Percentiles rank a stretch among this genome's conserved stretches.
phyloP scores from a whole-genome alignment of 2,329 filamentous ascomycete genomes.

The Exophiala calicioides region DNA sequence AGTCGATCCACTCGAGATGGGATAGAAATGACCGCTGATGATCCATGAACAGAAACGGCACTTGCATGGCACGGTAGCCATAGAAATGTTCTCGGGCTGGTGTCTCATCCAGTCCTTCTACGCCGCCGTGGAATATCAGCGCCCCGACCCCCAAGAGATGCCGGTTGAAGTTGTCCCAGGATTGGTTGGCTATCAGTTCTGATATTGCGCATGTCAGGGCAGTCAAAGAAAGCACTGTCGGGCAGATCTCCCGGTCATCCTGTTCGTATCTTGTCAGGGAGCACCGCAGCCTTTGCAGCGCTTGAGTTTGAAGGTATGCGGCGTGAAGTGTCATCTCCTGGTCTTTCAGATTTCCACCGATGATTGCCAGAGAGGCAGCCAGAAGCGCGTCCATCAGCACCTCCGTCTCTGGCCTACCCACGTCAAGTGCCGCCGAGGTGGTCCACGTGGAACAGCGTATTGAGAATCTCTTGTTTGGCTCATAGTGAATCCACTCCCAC shows the following conservation, averaged over 20 bases:
- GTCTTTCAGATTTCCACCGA: conserved; percentile 18
- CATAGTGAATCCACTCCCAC: conserved; percentile 5
- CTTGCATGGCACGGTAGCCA: conserved; percentile 21
- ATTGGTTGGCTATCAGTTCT: conserved; percentile 22
- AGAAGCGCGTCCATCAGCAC: conserved; percentile 22
- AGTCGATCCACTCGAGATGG: conserved; percentile 18
- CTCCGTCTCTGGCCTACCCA: conserved; percentile 14
- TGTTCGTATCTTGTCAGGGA: conserved; percentile 16
- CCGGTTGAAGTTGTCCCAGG: conserved; percentile 24
- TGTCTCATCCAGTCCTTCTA: conserved; percentile 3
- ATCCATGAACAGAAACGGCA: conserved; percentile 25
- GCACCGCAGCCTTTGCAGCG: conserved; percentile 18
- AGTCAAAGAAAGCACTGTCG: conserved; percentile 20
- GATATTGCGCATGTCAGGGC: conserved; percentile 25
- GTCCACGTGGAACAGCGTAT: conserved; percentile 19
- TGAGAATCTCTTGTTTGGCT: conserved; percentile 8
- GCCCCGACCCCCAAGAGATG: conserved; percentile 23
- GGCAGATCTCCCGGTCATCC: conserved; percentile 14
- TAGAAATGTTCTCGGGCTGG: conserved; percentile 20
- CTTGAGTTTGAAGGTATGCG: conserved; percentile 20
- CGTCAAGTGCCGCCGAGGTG: conserved; percentile 12
- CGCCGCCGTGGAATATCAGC: conserved; percentile 18
- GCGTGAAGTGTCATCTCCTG: conserved; percentile 15
- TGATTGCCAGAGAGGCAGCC: conserved; percentile 19
- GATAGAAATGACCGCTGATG: conserved; percentile 19